Conservation (phyloP, 768 basidiomycete species). For the Boletus huronensis region DNA sequence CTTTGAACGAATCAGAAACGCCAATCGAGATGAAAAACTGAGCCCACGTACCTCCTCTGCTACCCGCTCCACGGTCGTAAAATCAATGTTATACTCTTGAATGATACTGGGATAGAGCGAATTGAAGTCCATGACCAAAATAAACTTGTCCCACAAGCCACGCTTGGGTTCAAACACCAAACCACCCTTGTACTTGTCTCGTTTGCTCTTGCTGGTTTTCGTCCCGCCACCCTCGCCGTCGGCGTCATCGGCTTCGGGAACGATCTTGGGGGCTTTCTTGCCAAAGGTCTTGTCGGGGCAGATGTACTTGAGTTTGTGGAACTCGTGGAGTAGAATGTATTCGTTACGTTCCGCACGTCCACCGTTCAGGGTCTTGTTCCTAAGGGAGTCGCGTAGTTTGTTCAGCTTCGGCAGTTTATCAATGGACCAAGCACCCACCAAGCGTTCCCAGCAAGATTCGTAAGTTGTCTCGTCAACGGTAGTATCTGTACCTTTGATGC, state of each 20-base stretch:
- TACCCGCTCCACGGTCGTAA: slow-evolving; percentile 85
- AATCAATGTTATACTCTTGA: slow-evolving; percentile 99
- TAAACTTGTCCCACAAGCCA: slow-evolving; percentile 93
- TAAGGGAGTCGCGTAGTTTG: slow-evolving; percentile 28
- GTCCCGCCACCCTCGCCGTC: slow-evolving; percentile 42
- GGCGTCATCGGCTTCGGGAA: slow-evolving; percentile 52
- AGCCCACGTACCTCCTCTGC: slow-evolving; percentile 48
- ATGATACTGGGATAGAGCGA: slow-evolving; percentile 99
- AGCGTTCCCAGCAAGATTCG: slow-evolving; percentile 93
- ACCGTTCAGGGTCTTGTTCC: slow-evolving; percentile 96
- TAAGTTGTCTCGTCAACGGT: slow-evolving; percentile 88
- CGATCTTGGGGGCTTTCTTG: slow-evolving; percentile 59
- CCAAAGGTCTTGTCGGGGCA: slow-evolving; percentile 93
- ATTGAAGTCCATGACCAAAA: slow-evolving; percentile 99
- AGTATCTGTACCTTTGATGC: slow-evolving; percentile 90
- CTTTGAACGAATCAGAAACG: slow-evolving; percentile 21
- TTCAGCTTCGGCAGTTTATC: background rate
- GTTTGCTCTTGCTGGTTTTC: slow-evolving; percentile 62
- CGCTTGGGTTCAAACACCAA: slow-evolving; percentile 95
- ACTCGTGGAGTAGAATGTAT: slow-evolving; percentile 97
- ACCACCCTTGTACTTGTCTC: slow-evolving; percentile 98
- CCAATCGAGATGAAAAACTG: background rate
- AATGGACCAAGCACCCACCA: slow-evolving; percentile 54
- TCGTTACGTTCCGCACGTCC: slow-evolving; percentile 99
- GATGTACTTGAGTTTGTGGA: slow-evolving; percentile 92